phyloP scores from a whole-genome alignment of 805 yeast genomes.

The Pichia scutulata region DNA sequence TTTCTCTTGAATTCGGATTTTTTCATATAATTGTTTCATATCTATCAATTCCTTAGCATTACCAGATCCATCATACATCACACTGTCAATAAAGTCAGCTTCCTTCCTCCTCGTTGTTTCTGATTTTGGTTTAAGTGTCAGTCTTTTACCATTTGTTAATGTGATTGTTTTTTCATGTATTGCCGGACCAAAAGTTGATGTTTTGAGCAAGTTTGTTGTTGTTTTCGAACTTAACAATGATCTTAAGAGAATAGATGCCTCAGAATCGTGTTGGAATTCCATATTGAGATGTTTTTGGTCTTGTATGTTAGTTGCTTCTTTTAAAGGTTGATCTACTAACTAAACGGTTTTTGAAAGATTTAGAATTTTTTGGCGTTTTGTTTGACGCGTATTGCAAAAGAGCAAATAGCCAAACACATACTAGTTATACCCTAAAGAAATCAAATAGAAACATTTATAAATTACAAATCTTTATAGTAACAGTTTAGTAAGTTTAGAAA shows the following conservation, averaged over 20 bases:
- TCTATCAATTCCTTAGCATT: constrained; percentile 10
- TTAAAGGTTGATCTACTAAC: no score
- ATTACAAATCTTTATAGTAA: neutral
- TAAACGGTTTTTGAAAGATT: neutral
- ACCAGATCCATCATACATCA: neutral
- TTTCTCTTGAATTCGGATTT: constrained; percentile 18
- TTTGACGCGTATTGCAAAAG: no score
- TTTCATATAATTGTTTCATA: constrained; percentile 18
- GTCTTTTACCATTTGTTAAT: constrained; percentile 19
- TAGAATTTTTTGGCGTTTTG: neutral
- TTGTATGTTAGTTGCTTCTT: neutral
- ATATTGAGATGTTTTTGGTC: neutral
- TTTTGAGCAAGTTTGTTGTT: neutral
- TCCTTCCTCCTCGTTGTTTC: neutral
- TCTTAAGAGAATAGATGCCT: neutral
- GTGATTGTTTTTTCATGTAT: constrained; percentile 11
- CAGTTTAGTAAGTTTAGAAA: neutral
- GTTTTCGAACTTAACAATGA: neutral
- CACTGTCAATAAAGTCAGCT: neutral
- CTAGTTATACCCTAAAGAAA: no score
- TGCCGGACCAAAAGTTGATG: neutral
- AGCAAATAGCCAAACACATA: no score
- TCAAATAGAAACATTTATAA: no score
- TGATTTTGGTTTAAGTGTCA: constrained; percentile 16
- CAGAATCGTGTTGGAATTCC: neutral